A percentile compares a stretch with the other conserved stretches of the same genome.
phyloP scores from a whole-genome alignment of 2,329 filamentous ascomycete species.

The Aspergillus brasiliensis region DNA sequence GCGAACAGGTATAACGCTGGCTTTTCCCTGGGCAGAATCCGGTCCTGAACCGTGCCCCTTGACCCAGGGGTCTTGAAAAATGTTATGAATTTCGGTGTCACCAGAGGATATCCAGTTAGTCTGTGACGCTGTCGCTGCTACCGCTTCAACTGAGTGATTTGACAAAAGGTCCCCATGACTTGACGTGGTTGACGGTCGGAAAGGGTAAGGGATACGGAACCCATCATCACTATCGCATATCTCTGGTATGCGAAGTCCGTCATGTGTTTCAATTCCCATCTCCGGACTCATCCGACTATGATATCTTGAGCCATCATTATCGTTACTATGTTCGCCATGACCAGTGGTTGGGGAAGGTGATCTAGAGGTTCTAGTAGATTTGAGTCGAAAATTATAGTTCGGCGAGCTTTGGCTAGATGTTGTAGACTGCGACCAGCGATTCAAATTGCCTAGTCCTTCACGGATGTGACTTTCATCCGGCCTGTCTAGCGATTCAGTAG shows the following conservation, averaged over 20 bases:
- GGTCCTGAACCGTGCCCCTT: neutral
- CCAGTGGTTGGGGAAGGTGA: neutral
- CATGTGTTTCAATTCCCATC: constrained; percentile 8
- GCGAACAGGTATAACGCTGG: constrained; percentile 7
- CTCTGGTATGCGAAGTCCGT: constrained; percentile 9
- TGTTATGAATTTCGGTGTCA: neutral
- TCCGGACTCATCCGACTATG: constrained; percentile 18
- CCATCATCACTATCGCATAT: constrained; percentile 1
- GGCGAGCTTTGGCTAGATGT: constrained; percentile 47
- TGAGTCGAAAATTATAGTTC: constrained; percentile 26
- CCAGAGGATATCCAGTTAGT: constrained; percentile 24
- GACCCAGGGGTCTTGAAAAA: constrained; percentile 20
- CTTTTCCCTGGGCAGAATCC: neutral
- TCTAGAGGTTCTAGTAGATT: constrained; percentile 25
- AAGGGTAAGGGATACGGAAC: constrained; percentile 7
- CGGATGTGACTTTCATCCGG: constrained; percentile 32
- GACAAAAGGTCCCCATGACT: constrained; percentile 3
- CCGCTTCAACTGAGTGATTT: constrained; percentile 1
- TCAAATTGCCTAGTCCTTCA: constrained; percentile 54
- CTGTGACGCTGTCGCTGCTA: constrained; percentile 8
- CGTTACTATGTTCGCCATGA: constrained; percentile 15
- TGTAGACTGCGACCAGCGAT: constrained; percentile 62
- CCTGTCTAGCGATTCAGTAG: neutral
- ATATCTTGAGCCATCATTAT: constrained; percentile 18
- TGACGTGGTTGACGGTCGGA: neutral